These are phyloP conservation scores for Ehretia macrophylla DNA, from an alignment of 257 asterid species.

Conservation along the genomic window DNA sequence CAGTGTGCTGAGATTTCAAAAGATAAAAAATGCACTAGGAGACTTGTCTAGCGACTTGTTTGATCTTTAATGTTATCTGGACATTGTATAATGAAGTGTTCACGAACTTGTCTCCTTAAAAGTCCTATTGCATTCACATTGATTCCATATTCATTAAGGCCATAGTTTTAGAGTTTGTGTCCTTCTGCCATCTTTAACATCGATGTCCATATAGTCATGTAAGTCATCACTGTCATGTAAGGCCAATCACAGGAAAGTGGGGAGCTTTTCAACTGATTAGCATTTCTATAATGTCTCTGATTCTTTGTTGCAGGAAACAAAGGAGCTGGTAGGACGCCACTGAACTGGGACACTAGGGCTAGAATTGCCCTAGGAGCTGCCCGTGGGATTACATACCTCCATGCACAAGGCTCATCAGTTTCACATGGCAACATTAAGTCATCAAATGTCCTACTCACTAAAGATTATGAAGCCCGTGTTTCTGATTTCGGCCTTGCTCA, in stretches of 20 bases:
- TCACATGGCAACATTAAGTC: slow-evolving; percentile 30
- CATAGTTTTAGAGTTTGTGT: too few relatives aligned
- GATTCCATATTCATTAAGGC: too few relatives aligned
- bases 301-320: slow-evolving; percentile 9
- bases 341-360: slow-evolving; percentile 27
- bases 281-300: background rate
- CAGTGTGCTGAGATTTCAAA: too few relatives aligned
- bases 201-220: too few relatives aligned
- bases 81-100: too few relatives aligned
- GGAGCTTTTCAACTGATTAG: too few relatives aligned
- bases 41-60: too few relatives aligned
- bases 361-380: slow-evolving; percentile 23
- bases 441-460: slow-evolving; percentile 22
- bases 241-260: background rate
- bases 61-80: too few relatives aligned
- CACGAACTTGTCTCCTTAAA: too few relatives aligned
- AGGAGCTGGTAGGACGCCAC: slow-evolving; percentile 5
- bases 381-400: slow-evolving; percentile 21
- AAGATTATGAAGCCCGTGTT: slow-evolving; percentile 13
- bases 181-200: too few relatives aligned
- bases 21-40: too few relatives aligned
- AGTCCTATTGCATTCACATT: too few relatives aligned
- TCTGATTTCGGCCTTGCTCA: slow-evolving; percentile 21
- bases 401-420: slow-evolving; percentile 10
- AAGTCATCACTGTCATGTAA: background rate